Evolutionary conservation across 2,329 filamentous ascomycete species (phyloP).

Genomic region (Boeremia exigua): DNA sequence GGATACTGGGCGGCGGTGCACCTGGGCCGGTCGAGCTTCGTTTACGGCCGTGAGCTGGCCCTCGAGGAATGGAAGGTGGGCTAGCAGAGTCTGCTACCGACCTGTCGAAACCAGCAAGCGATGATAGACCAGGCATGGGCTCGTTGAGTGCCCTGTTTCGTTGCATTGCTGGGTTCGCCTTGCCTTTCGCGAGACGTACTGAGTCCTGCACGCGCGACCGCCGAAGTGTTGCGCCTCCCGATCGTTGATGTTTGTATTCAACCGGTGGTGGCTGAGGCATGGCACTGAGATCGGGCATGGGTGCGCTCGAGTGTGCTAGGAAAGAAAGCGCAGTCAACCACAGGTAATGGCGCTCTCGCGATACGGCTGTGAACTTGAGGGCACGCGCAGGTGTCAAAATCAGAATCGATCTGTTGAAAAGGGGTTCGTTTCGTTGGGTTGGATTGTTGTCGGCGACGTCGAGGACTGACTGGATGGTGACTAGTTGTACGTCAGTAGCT

Average conservation of each 20-base stretch:
- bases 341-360: conserved; percentile 85
- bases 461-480: conserved; percentile 92
- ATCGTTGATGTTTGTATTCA: conserved; percentile 45
- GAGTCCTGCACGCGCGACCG: conserved; percentile 79
- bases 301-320: conserved; percentile 85
- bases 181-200: conserved; percentile 84
- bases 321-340: conserved; percentile 96
- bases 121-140: conserved; percentile 40
- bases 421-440: conserved; percentile 71
- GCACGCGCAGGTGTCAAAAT: conserved; percentile 93
- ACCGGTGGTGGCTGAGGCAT: conserved; percentile 45
- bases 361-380: conserved; percentile 89
- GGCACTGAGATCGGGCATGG: conserved; percentile 73
- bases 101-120: conserved; percentile 47
- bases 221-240: conserved; percentile 50
- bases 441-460: conserved; percentile 96
- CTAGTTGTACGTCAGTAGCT: conserved; percentile 55
- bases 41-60: conserved; percentile 77
- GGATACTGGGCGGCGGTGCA: conserved; percentile 67
- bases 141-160: conserved; percentile 42
- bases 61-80: conserved; percentile 74
- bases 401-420: conserved; percentile 93
- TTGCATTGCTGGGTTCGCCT: conserved; percentile 47
- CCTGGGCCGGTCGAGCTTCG: conserved; percentile 87
- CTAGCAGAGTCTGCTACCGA: conserved; percentile 68